Percentiles rank a stretch among this genome's conserved stretches.
These are phyloP conservation scores for Aspergillus affinis DNA, from an alignment of 495 filamentous ascomycete species.

Conservation along the genomic window DNA sequence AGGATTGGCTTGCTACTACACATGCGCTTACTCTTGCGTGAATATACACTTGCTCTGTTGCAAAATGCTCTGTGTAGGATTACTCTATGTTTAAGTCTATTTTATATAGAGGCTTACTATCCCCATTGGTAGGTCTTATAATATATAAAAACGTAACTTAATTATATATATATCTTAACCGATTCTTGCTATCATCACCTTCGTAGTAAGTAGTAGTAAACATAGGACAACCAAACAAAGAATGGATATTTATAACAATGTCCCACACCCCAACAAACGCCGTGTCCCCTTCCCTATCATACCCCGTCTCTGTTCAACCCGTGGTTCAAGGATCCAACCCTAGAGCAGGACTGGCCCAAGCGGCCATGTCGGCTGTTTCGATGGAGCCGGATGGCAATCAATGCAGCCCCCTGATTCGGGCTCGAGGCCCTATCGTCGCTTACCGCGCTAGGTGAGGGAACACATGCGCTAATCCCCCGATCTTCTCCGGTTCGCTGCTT, in stretches of 20 bases:
- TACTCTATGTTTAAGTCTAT: no score
- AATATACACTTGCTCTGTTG: no score
- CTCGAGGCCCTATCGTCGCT: conserved; percentile 53
- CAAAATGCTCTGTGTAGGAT: no score
- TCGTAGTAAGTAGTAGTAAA: neutral
- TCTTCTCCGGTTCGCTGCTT: conserved; percentile 6
- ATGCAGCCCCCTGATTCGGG: conserved; percentile 91
- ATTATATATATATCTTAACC: no score
- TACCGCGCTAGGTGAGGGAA: conserved; percentile 42
- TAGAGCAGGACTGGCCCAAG: conserved; percentile 90
- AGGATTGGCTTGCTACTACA: no score
- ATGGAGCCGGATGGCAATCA: conserved; percentile 96
- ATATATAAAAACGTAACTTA: no score
- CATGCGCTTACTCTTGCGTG: no score
- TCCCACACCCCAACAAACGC: neutral
- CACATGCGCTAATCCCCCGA: conserved; percentile 39
- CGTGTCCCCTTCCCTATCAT: neutral
- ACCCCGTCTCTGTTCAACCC: conserved; percentile 77
- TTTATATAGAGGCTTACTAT: no score
- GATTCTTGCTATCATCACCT: no score
- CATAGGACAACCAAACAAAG: neutral
- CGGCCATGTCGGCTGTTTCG: conserved; percentile 94
- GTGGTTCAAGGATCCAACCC: conserved; percentile 88
- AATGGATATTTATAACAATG: neutral
- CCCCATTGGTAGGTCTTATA: no score